These are phyloP conservation scores for Auriscalpium microsporum DNA, from an alignment of 768 basidiomycete genomes.

Conservation along the genomic window DNA sequence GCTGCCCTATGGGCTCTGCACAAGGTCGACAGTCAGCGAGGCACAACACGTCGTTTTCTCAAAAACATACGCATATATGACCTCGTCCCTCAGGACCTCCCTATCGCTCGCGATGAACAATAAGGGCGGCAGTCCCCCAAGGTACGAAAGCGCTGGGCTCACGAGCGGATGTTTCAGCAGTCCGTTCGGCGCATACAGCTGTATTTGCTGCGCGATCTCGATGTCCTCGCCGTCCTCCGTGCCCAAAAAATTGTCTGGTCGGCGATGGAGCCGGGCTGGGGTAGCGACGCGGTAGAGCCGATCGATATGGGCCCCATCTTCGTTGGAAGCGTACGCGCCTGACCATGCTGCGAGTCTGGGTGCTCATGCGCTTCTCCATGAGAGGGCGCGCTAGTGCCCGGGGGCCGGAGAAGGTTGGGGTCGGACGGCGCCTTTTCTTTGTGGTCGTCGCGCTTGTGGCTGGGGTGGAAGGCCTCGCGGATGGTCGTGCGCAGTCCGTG, in stretches of 20 bases:
- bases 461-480: slow-evolving; percentile 41
- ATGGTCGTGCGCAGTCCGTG: slow-evolving; percentile 52
- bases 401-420: neutral
- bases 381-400: neutral
- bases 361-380: neutral
- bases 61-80: slow-evolving; percentile 66
- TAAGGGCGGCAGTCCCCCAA: slow-evolving; percentile 88
- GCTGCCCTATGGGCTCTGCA: slow-evolving; percentile 86
- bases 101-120: slow-evolving; percentile 80
- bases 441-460: slow-evolving; percentile 7
- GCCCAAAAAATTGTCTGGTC: slow-evolving; percentile 38
- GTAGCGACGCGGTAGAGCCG: slow-evolving; percentile 39
- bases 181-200: slow-evolving; percentile 79
- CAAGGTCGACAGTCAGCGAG: neutral
- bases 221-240: slow-evolving; percentile 44
- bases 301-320: slow-evolving; percentile 34
- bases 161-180: slow-evolving; percentile 74
- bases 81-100: slow-evolving; percentile 89
- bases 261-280: slow-evolving; percentile 26
- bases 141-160: slow-evolving; percentile 69
- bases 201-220: slow-evolving; percentile 62
- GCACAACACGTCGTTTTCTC: neutral
- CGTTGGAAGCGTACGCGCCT: slow-evolving; percentile 16
- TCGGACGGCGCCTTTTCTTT: neutral
- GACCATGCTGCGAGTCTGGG: slow-evolving; percentile 1